Conservation (phyloP, 2,329 filamentous ascomycete genomes). For the Mycosphaerella arachidis region DNA sequence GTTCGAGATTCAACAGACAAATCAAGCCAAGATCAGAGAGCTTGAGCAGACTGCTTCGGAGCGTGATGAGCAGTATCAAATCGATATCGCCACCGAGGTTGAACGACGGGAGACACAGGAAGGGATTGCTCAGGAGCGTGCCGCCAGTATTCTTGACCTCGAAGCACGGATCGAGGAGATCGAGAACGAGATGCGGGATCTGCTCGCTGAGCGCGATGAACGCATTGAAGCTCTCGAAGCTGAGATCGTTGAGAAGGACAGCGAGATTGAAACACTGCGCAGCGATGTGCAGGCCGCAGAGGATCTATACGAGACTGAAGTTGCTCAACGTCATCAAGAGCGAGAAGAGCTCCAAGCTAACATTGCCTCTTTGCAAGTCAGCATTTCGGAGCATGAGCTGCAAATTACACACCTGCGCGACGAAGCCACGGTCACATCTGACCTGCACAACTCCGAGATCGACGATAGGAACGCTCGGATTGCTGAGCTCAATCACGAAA, state of each 20-base stretch:
- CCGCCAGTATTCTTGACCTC: slow-evolving; percentile 34
- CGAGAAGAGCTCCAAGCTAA: slow-evolving; percentile 26
- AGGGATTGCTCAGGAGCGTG: slow-evolving; percentile 32
- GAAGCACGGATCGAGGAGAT: slow-evolving; percentile 34
- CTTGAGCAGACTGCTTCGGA: slow-evolving; percentile 37
- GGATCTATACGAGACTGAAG: slow-evolving; percentile 14
- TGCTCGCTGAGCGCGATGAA: slow-evolving; percentile 29
- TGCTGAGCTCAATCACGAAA: slow-evolving; percentile 28
- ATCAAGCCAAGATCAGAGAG: slow-evolving; percentile 36
- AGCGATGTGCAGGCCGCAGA: slow-evolving; percentile 25
- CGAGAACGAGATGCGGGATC: slow-evolving; percentile 26
- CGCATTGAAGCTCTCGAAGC: slow-evolving; percentile 28
- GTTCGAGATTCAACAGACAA: slow-evolving; percentile 43
- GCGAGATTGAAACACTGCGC: slow-evolving; percentile 26
- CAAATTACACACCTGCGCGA: slow-evolving; percentile 18
- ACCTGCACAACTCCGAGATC: slow-evolving; percentile 30
- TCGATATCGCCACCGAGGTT: slow-evolving; percentile 38
- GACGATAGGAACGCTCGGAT: slow-evolving; percentile 33
- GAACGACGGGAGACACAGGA: slow-evolving; percentile 38
- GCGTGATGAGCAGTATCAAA: slow-evolving; percentile 37
- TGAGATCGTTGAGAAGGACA: slow-evolving; percentile 22
- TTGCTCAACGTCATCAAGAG: slow-evolving; percentile 16
- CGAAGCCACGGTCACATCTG: slow-evolving; percentile 20
- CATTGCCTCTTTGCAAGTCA: slow-evolving; percentile 24
- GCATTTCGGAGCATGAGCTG: slow-evolving; percentile 18